Evolutionary conservation across 805 yeast species (phyloP).

Genomic region (Grigorovia yakushimaensis): DNA sequence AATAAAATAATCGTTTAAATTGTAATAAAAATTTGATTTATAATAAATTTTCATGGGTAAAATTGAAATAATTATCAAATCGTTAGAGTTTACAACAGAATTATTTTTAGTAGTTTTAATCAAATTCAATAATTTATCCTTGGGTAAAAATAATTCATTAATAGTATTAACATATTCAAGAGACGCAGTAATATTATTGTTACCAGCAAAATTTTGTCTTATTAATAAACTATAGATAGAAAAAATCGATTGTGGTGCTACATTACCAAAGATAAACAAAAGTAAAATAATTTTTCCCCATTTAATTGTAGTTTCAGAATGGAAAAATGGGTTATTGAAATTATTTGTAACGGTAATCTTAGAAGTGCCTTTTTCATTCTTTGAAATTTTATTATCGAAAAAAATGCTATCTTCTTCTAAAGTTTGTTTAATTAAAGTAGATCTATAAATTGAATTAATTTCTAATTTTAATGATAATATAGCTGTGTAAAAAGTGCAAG

Average conservation of each 20-base stretch:
- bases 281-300: constrained; percentile 51
- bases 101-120: not conserved
- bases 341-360: not conserved
- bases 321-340: constrained; percentile 12
- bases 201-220: not conserved
- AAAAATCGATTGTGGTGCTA: constrained; percentile 41
- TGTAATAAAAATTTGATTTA: constrained; percentile 46
- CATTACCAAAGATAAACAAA: constrained; percentile 52
- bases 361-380: constrained; percentile 7
- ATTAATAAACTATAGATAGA: constrained; percentile 40
- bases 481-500: constrained; percentile 75
- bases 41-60: constrained; percentile 48
- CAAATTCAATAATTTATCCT: not conserved
- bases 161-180: not conserved
- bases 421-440: constrained; percentile 64
- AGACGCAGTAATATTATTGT: not conserved
- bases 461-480: constrained; percentile 81
- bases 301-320: constrained; percentile 36
- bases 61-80: constrained; percentile 48
- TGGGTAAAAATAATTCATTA: not conserved
- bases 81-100: constrained; percentile 22
- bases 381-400: constrained; percentile 24
- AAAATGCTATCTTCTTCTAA: constrained; percentile 93
- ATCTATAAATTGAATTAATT: constrained; percentile 74
- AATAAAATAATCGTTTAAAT: constrained; percentile 43